phyloP scores from a whole-genome alignment of 768 basidiomycete genomes.

The Termitomyces sp. region DNA sequence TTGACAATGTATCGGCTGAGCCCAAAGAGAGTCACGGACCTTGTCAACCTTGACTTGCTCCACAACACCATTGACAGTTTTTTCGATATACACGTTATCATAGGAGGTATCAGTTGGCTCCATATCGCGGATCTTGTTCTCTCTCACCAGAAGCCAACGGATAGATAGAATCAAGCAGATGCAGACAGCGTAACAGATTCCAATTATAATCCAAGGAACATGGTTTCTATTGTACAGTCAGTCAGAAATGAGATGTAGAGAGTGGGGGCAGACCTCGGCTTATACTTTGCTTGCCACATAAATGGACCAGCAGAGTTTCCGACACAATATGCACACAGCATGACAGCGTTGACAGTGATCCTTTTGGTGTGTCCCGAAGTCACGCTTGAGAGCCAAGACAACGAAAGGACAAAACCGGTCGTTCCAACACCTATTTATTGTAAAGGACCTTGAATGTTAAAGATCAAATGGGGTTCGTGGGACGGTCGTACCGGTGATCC shows the following conservation, averaged over 20 bases:
- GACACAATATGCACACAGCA: slow-evolving; percentile 65
- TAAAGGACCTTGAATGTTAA: background rate
- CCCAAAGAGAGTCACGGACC: slow-evolving; percentile 35
- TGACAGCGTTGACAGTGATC: slow-evolving; percentile 68
- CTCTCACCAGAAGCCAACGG: slow-evolving; percentile 48
- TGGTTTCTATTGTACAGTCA: slow-evolving; percentile 45
- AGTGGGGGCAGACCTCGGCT: slow-evolving; percentile 47
- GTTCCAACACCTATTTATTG: slow-evolving; percentile 20
- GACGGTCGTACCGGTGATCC: slow-evolving; percentile 42
- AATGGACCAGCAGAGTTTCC: slow-evolving; percentile 71
- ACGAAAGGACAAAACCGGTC: slow-evolving; percentile 50
- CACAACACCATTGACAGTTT: slow-evolving; percentile 46
- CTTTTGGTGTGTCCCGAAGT: slow-evolving; percentile 74
- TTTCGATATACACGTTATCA: slow-evolving; percentile 62
- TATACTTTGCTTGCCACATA: slow-evolving; percentile 72
- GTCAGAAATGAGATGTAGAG: background rate
- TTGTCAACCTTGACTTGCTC: slow-evolving; percentile 62
- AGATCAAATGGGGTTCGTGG: background rate
- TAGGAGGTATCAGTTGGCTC: slow-evolving; percentile 51
- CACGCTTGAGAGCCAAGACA: slow-evolving; percentile 64
- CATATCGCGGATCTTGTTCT: slow-evolving; percentile 63
- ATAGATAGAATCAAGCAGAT: slow-evolving; percentile 46
- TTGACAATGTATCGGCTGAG: slow-evolving; percentile 1
- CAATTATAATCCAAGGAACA: slow-evolving; percentile 77
- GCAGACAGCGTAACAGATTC: slow-evolving; percentile 55